Percentiles rank a stretch among this genome's conserved stretches.
These are phyloP conservation scores for Dictyostelium purpureum DNA, from an alignment of 78 protist genomes.

Conservation along the genomic window DNA sequence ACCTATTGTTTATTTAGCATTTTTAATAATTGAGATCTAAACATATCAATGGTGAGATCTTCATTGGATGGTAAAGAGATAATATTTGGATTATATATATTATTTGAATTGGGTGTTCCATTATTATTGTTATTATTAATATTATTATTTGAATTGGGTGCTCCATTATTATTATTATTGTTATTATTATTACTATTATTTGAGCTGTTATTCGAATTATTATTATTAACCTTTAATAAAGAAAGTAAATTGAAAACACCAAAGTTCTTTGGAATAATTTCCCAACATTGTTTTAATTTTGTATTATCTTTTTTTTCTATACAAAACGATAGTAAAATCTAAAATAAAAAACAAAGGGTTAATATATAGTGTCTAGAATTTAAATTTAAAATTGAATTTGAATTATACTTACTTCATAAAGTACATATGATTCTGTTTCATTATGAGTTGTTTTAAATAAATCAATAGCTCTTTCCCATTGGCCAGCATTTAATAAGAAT, in stretches of 20 bases:
- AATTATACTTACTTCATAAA: slow-evolving; percentile 51
- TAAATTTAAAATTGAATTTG: not conserved
- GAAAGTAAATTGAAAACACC: slow-evolving; percentile 50
- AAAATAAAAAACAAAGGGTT: not conserved
- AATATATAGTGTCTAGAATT: too few relatives aligned
- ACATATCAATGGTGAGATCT: slow-evolving; percentile 67
- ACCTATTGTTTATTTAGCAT: slow-evolving; percentile 10
- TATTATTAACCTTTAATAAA: slow-evolving; percentile 19
- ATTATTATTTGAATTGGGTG: not conserved
- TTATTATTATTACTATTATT: slow-evolving; percentile 3
- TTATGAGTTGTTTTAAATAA: slow-evolving; percentile 17
- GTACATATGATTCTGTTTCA: slow-evolving; percentile 33
- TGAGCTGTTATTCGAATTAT: not conserved
- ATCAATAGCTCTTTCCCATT: slow-evolving; percentile 58
- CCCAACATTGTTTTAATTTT: slow-evolving; percentile 73
- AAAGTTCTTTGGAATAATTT: slow-evolving; percentile 58
- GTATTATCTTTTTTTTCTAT: slow-evolving; percentile 57
- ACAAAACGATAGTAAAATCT: slow-evolving; percentile 45
- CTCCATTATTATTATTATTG: slow-evolving; percentile 19
- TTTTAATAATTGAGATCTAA: slow-evolving; percentile 65
- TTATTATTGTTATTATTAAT: not conserved
- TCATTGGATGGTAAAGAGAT: not conserved
- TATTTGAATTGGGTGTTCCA: not conserved
- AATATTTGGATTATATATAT: slow-evolving; percentile 4
- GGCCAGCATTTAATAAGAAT: not conserved